A percentile compares a stretch with the other conserved stretches of the same genome.
These are phyloP conservation scores for Backusella circina DNA, from an alignment of 192 early-diverging fungal species.

Conservation along the genomic window DNA sequence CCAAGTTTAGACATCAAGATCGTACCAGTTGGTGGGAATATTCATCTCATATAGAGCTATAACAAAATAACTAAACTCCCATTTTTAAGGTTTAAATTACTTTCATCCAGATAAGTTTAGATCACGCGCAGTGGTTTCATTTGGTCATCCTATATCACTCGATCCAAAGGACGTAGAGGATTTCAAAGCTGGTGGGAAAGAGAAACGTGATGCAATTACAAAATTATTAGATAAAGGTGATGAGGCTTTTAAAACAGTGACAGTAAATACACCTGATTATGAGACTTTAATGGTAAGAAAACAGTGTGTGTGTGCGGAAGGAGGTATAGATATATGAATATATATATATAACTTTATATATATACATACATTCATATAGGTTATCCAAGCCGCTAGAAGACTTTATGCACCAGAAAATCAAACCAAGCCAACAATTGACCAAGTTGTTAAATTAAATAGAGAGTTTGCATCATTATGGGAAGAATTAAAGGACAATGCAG, in stretches of 20 bases:
- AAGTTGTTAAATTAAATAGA: constrained; percentile 84
- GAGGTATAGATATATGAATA: neutral
- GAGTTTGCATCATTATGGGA: constrained; percentile 79
- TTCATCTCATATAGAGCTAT: neutral
- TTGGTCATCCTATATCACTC: constrained; percentile 85
- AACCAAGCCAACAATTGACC: constrained; percentile 76
- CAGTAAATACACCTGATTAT: constrained; percentile 91
- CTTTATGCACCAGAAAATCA: constrained; percentile 77
- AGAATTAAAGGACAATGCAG: constrained; percentile 72
- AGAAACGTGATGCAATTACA: constrained; percentile 77
- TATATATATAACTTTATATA: neutral
- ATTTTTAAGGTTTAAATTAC: constrained; percentile 72
- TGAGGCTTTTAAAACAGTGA: constrained; percentile 79
- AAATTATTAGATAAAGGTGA: constrained; percentile 72
- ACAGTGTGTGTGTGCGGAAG: neutral
- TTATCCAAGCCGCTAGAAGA: constrained; percentile 89
- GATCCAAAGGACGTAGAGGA: constrained; percentile 73
- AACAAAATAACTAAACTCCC: neutral
- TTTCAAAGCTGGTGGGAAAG: constrained; percentile 76
- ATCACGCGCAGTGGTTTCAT: constrained; percentile 94
- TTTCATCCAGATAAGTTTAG: constrained; percentile 94
- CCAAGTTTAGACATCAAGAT: constrained; percentile 84
- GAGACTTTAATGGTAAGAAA: constrained; percentile 79
- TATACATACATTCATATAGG: too few relatives aligned
- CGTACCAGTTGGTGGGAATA: constrained; percentile 61